phyloP scores from a whole-genome alignment of 1,284 basidiomycete genomes.

The Malassezia sp. region DNA sequence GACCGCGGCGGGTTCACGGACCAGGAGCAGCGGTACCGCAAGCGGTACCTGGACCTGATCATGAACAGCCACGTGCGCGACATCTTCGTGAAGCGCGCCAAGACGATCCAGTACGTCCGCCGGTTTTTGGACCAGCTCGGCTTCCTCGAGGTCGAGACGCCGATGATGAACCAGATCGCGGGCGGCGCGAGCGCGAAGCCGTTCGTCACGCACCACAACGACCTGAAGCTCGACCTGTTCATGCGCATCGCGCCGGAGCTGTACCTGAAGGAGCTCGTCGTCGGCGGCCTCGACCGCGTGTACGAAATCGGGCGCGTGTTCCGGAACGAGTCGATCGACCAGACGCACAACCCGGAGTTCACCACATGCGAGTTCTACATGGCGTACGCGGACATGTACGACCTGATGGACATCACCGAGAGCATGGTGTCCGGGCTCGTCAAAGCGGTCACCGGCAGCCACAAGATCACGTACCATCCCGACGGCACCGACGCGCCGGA shows the following conservation, averaged over 20 bases:
- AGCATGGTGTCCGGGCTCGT: slow-evolving; percentile 80
- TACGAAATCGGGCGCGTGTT: slow-evolving; percentile 98
- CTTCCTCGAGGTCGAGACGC: slow-evolving; percentile 98
- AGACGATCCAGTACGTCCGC: slow-evolving; percentile 55
- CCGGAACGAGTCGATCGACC: slow-evolving; percentile 95
- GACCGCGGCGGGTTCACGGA: slow-evolving; percentile 59
- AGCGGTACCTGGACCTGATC: slow-evolving; percentile 97
- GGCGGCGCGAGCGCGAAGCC: slow-evolving; percentile 97
- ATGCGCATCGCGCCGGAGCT: slow-evolving; percentile 95
- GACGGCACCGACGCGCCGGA: slow-evolving; percentile 68
- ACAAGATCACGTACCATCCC: slow-evolving; percentile 77
- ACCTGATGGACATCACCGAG: slow-evolving; percentile 96
- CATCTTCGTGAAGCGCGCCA: slow-evolving; percentile 72
- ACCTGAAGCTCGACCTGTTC: slow-evolving; percentile 92
- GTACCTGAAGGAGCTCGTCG: slow-evolving; percentile 93
- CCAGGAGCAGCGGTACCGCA: slow-evolving; percentile 91
- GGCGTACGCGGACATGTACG: slow-evolving; percentile 99
- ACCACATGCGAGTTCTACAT: slow-evolving; percentile 99
- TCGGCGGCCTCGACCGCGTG: slow-evolving; percentile 91
- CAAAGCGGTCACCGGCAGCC: slow-evolving; percentile 72
- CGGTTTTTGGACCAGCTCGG: slow-evolving; percentile 81
- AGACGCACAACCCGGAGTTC: slow-evolving; percentile 55
- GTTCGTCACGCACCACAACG: slow-evolving; percentile 97
- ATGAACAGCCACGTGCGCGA: slow-evolving; percentile 81
- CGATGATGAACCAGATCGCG: slow-evolving; percentile 93